Conservation (phyloP, 805 yeast genomes). For the Torulaspora maleeae region DNA sequence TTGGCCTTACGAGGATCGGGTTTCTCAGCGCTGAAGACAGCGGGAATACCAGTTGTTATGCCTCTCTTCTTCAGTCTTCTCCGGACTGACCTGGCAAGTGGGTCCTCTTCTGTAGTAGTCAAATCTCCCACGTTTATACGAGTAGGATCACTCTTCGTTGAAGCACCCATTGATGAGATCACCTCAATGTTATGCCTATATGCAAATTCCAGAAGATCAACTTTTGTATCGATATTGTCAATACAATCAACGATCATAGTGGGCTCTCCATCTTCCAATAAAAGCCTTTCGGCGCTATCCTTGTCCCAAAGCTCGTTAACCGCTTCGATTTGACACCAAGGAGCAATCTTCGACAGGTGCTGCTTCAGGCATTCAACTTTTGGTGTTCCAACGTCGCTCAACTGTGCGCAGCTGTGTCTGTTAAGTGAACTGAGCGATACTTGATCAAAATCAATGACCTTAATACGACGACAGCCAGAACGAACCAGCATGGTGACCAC, state of each 20-base stretch:
- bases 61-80: conserved; percentile 79
- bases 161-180: conserved; percentile 94
- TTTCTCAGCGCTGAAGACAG: conserved; percentile 89
- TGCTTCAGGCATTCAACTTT: conserved; percentile 75
- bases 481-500: conserved; percentile 86
- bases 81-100: conserved; percentile 82
- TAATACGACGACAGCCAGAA: conserved; percentile 76
- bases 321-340: conserved; percentile 87
- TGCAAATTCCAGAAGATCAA: conserved; percentile 77
- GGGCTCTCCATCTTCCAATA: conserved; percentile 49
- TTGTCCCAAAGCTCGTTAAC: conserved; percentile 72
- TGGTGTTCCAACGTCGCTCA: conserved; percentile 86
- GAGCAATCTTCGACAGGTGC: conserved; percentile 73
- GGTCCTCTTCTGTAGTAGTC: conserved; percentile 88
- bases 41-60: conserved; percentile 69
- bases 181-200: conserved; percentile 57
- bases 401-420: conserved; percentile 91
- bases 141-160: conserved; percentile 93
- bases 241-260: conserved; percentile 89
- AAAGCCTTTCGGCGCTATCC: conserved; percentile 56
- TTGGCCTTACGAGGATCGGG: conserved; percentile 94
- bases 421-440: conserved; percentile 87
- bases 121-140: conserved; percentile 86
- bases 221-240: conserved; percentile 95
- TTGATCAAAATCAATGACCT: conserved; percentile 92